Conservation (phyloP, 192 early-diverging fungal species). For the Anaeromyces robustus region DNA sequence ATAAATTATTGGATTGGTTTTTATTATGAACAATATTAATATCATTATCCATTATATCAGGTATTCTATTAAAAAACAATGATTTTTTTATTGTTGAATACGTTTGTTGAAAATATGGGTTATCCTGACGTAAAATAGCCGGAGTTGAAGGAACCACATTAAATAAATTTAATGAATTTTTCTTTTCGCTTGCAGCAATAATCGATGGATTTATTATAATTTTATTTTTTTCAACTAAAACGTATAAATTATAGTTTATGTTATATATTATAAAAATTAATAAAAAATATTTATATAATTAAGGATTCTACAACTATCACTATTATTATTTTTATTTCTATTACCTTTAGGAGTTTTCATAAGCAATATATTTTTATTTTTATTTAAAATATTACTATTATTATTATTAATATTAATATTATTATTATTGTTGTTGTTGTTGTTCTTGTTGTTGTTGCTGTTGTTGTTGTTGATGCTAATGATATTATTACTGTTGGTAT, state of each 20-base stretch:
- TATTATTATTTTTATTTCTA: no score
- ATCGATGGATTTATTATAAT: neutral
- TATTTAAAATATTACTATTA: neutral
- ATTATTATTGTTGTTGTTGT: no score
- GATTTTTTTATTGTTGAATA: neutral
- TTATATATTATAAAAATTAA: no score
- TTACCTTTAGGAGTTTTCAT: neutral
- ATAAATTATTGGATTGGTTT: neutral
- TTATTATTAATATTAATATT: neutral
- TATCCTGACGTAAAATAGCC: neutral
- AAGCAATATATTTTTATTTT: neutral
- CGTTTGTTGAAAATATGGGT: neutral
- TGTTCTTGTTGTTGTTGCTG: no score
- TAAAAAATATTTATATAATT: no score
- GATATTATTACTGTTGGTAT: no score
- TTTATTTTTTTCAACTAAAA: neutral
- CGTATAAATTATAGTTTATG: no score
- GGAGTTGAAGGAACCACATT: neutral
- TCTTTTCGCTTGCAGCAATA: neutral
- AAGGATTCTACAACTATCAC: no score
- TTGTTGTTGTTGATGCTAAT: no score
- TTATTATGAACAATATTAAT: neutral
- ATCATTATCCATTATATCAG: neutral
- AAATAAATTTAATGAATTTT: neutral
- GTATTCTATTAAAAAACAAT: neutral